A percentile compares a stretch with the other conserved stretches of the same genome.
Evolutionary conservation across 306 rosid species (phyloP).

Genomic region (Sindora glabra): DNA sequence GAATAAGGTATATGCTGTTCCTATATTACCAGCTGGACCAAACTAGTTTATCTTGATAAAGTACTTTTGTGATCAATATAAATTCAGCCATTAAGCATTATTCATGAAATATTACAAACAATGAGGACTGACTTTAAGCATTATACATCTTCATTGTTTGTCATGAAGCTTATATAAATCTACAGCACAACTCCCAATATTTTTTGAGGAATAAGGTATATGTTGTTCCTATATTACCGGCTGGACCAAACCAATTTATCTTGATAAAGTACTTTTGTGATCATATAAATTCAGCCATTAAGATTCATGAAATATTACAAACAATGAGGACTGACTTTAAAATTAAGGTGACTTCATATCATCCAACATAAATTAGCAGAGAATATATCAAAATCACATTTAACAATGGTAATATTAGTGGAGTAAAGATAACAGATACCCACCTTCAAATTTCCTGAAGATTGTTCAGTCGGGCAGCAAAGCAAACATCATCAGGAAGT

Average conservation of each 20-base stretch:
- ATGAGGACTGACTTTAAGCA: background rate
- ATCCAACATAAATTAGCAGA: constrained; percentile 3
- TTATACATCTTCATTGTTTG: background rate
- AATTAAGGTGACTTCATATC: background rate
- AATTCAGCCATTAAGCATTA: no score
- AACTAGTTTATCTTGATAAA: no score
- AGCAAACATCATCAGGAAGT: constrained; percentile 31
- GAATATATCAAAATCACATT: constrained; percentile 9
- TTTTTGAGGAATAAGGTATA: background rate
- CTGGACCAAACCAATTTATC: constrained; percentile 9
- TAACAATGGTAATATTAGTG: constrained; percentile 1
- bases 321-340: background rate
- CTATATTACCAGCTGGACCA: constrained; percentile 8
- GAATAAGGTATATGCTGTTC: background rate
- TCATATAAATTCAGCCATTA: no score
- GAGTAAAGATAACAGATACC: constrained; percentile 23
- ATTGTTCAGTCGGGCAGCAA: constrained; percentile 21
- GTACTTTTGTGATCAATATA: no score
- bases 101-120: constrained; percentile 14
- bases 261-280: no score
- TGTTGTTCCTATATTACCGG: constrained; percentile 4
- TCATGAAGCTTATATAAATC: background rate
- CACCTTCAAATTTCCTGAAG: constrained; percentile 77
- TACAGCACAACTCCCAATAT: background rate
- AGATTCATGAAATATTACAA: constrained; percentile 12